Base-by-base conservation (phyloP, 306 rosid species). In the Quercus rubra region DNA sequence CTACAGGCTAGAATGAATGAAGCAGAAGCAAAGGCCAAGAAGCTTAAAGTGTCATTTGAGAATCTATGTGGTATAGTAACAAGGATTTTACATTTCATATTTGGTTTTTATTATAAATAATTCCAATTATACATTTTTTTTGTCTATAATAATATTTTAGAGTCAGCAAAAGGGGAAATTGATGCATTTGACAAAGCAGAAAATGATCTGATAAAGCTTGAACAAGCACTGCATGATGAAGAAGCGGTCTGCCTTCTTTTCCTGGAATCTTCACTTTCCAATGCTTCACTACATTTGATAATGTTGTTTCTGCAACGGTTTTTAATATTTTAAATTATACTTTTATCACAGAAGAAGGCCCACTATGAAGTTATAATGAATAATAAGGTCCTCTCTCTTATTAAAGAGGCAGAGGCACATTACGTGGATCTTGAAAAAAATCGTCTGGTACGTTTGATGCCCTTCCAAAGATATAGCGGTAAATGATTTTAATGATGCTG, bases 281-380 rank as follows among this genome's bases (percentile, higher is more conserved):
- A 9, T 78, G 74, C 71, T 70, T 72, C 18, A 80, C 30, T 67
- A 20, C 33, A 77, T 28, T 56, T 68, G 68, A 66, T 52, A 23
- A 75, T 78, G 30, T 64, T 38, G 43, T 43, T 35, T 41, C 30
- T 73, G 13, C 62, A 25, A 62, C 58, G 68, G 52, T 74, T 15
- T 58, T 56, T 66, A 12, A 80, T 77, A n/a, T 51, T 30, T 57
- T 43, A 74, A 33, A 2, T 20, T 54, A 43, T 15, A 66, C 80
- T 31, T 30, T 41, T 12, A 63, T 61, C 57, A 70, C 87, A 94
- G 99, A 89, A 81, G 43, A 92, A 90, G 84, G 80, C 71, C 72
- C 94, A 90, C 79, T 94, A 88, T 84, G 97, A 88, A 64, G 82
- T 75, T 43, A 66, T 88, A 74, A 94, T 94, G 99, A 85, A 83